Percentiles rank a stretch among this genome's conserved stretches.
phyloP scores from a whole-genome alignment of 1,139 yeast genomes.

The Keqinozyma sinolaborantium region DNA sequence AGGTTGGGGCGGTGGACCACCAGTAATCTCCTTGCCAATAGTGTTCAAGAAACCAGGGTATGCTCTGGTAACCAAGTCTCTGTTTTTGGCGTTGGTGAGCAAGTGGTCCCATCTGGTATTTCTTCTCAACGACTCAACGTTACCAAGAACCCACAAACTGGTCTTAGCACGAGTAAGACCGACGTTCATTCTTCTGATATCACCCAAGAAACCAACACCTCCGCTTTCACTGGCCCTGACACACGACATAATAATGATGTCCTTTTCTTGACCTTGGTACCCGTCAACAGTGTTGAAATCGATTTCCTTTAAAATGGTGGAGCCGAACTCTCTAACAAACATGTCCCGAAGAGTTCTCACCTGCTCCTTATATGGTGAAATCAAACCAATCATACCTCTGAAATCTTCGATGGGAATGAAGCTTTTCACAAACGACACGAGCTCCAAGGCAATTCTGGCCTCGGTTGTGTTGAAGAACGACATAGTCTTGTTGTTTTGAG shows the following conservation, averaged over 20 bases:
- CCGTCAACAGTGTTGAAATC: constrained; percentile 97
- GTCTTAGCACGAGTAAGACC: constrained; percentile 92
- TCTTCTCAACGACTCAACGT: constrained; percentile 55
- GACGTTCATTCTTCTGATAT: constrained; percentile 91
- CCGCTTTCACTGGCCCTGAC: constrained; percentile 74
- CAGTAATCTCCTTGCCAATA: neutral
- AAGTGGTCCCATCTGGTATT: constrained; percentile 71
- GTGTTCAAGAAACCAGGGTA: constrained; percentile 33
- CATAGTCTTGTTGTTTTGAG: constrained; percentile 56
- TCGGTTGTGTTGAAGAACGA: constrained; percentile 73
- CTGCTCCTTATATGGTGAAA: constrained; percentile 95
- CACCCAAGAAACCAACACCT: constrained; percentile 86
- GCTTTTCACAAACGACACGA: constrained; percentile 54
- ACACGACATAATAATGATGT: constrained; percentile 88
- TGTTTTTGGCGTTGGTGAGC: constrained; percentile 55
- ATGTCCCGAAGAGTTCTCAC: constrained; percentile 53
- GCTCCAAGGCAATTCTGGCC: constrained; percentile 67
- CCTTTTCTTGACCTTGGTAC: constrained; percentile 97
- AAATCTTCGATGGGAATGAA: constrained; percentile 53
- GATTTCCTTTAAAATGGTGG: constrained; percentile 56
- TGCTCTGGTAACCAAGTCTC: constrained; percentile 36
- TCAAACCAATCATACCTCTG: constrained; percentile 77
- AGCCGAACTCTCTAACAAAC: constrained; percentile 63
- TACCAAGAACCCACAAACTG: constrained; percentile 91
- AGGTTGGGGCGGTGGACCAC: neutral